phyloP scores from a whole-genome alignment of 2,329 filamentous ascomycete genomes.

The Tolypocladium ophioglossoides region DNA sequence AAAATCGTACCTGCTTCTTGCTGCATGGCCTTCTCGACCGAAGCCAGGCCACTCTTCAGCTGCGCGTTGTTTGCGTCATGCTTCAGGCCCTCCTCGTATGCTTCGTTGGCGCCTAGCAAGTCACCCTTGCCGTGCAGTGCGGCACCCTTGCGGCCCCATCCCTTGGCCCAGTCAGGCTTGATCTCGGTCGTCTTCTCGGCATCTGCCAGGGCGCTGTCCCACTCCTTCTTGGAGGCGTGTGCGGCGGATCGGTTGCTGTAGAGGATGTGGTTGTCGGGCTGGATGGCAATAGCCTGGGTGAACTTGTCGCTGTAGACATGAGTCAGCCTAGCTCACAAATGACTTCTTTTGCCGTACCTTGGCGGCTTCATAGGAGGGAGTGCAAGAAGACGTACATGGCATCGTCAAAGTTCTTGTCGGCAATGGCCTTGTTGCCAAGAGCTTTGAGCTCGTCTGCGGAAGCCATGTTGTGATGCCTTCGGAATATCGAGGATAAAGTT shows the following conservation, averaged over 20 bases:
- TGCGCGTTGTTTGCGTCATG: slow-evolving; percentile 85
- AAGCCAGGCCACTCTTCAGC: slow-evolving; percentile 76
- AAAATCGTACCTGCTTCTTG: slow-evolving; percentile 26
- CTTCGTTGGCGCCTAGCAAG: slow-evolving; percentile 73
- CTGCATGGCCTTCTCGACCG: slow-evolving; percentile 82
- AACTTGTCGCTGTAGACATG: slow-evolving; percentile 66
- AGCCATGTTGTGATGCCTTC: slow-evolving; percentile 31
- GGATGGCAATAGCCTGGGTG: slow-evolving; percentile 79
- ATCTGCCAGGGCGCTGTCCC: slow-evolving; percentile 74
- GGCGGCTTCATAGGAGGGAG: not conserved
- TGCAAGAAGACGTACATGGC: slow-evolving; percentile 62
- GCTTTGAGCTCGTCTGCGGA: slow-evolving; percentile 79
- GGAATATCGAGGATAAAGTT: not conserved
- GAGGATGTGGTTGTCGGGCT: slow-evolving; percentile 87
- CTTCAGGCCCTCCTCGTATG: slow-evolving; percentile 91
- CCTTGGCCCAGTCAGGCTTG: slow-evolving; percentile 97
- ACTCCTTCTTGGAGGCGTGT: slow-evolving; percentile 83
- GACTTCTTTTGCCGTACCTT: not conserved
- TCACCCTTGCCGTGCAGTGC: slow-evolving; percentile 84
- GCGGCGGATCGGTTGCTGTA: slow-evolving; percentile 93
- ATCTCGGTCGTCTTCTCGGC: slow-evolving; percentile 88
- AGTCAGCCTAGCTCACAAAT: not conserved
- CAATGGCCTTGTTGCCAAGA: slow-evolving; percentile 97
- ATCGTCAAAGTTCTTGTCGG: slow-evolving; percentile 91
- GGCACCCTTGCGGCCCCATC: slow-evolving; percentile 86